A percentile compares a stretch with the other conserved stretches of the same genome.
Conservation (phyloP, 78 protist genomes). For the Dictyostelium intermedium region DNA sequence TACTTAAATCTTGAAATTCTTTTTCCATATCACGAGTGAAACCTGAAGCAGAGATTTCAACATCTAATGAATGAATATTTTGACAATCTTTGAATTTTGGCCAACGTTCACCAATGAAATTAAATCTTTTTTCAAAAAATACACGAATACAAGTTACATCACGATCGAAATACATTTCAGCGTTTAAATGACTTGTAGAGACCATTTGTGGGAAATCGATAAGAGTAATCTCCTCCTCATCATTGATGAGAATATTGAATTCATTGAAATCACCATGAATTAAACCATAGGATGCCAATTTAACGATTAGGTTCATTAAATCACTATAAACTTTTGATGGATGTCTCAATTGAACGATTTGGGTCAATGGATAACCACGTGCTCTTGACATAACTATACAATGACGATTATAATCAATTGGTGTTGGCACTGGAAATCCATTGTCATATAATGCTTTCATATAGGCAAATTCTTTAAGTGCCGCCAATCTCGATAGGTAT, state of each 20-base stretch:
- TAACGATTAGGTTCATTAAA: slow-evolving; percentile 89
- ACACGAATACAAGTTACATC: slow-evolving; percentile 92
- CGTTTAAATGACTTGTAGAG: slow-evolving; percentile 94
- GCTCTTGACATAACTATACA: slow-evolving; percentile 93
- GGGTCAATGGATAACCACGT: slow-evolving; percentile 92
- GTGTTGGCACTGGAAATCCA: slow-evolving; percentile 98
- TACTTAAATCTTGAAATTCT: slow-evolving; percentile 29
- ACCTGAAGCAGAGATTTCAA: slow-evolving; percentile 22
- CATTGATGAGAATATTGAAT: slow-evolving; percentile 95
- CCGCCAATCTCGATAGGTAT: slow-evolving; percentile 96
- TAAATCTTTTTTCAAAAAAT: slow-evolving; percentile 87
- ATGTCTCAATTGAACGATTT: slow-evolving; percentile 76
- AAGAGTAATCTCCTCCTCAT: slow-evolving; percentile 86
- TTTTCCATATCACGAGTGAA: slow-evolving; percentile 63
- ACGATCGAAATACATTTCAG: slow-evolving; percentile 93
- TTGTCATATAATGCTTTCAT: slow-evolving; percentile 95
- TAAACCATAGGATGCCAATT: slow-evolving; percentile 94
- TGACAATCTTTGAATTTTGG: slow-evolving; percentile 63
- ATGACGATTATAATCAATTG: slow-evolving; percentile 96
- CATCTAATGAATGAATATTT: slow-evolving; percentile 10
- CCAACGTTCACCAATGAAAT: slow-evolving; percentile 52
- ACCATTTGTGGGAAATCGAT: slow-evolving; percentile 99
- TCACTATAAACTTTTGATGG: slow-evolving; percentile 81
- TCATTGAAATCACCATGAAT: slow-evolving; percentile 99
- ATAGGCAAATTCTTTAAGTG: slow-evolving; percentile 97